These are phyloP conservation scores for Pythium chondricola DNA, from an alignment of 352 stramenopile genomes.

Conservation along the genomic window DNA sequence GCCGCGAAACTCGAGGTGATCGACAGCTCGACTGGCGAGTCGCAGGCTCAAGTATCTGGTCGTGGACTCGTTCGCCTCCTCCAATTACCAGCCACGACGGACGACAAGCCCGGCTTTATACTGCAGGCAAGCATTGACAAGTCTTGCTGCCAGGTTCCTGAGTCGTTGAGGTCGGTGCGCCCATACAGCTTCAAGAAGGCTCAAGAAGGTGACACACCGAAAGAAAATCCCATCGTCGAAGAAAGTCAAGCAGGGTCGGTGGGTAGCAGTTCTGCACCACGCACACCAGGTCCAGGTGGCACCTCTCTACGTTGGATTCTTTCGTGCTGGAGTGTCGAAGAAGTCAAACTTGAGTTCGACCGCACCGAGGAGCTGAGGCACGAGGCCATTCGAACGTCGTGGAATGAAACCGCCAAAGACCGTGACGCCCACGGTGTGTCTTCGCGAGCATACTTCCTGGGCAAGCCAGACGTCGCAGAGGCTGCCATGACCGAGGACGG, in stretches of 20 bases:
- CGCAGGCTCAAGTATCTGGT: slow-evolving; percentile 22
- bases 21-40: slow-evolving; percentile 24
- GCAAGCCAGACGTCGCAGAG: slow-evolving; percentile 34
- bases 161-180: slow-evolving; percentile 40
- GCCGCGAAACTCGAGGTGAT: slow-evolving; percentile 54
- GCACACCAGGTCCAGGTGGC: no score
- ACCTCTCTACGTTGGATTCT: slow-evolving; percentile 49
- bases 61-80: slow-evolving; percentile 33
- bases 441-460: slow-evolving; percentile 43
- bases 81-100: slow-evolving; percentile 39
- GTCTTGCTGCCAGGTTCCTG: slow-evolving; percentile 35
- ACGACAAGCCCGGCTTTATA: slow-evolving; percentile 36
- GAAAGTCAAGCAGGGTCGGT: slow-evolving; percentile 1
- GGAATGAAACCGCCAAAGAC: slow-evolving; percentile 45
- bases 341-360: slow-evolving; percentile 56
- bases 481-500: slow-evolving; percentile 30
- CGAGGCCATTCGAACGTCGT: slow-evolving; percentile 41
- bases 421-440: slow-evolving; percentile 47
- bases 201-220: neutral
- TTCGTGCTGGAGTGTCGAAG: slow-evolving; percentile 51
- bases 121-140: slow-evolving; percentile 61
- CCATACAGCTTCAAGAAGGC: slow-evolving; percentile 23
- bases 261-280: no score
- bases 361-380: slow-evolving; percentile 43
- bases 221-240: slow-evolving; percentile 6